Percentiles rank a stretch among this genome's conserved stretches.
phyloP scores from a whole-genome alignment of 208 protist genomes.

The Trypanosomatidae sp. region DNA sequence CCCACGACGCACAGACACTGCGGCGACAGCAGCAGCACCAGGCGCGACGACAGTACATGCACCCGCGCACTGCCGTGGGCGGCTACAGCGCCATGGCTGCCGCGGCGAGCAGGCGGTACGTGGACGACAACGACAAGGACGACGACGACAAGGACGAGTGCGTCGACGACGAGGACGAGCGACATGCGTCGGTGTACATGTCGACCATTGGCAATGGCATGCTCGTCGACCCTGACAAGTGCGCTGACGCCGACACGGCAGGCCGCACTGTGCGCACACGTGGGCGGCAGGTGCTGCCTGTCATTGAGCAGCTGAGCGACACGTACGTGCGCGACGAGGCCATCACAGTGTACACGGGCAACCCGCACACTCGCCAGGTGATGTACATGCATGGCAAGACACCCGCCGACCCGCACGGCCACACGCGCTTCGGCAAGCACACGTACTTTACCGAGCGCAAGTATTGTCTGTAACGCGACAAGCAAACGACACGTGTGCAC shows the following conservation, averaged over 20 bases:
- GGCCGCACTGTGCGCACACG: background rate
- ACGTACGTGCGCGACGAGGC: slow-evolving; percentile 70
- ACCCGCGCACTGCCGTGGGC: no score
- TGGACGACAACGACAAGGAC: no score
- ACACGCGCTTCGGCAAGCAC: slow-evolving; percentile 62
- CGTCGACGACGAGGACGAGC: no score
- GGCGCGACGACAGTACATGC: no score
- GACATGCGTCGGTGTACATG: slow-evolving; percentile 24
- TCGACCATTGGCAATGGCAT: slow-evolving; percentile 25
- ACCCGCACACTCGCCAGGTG: slow-evolving; percentile 31
- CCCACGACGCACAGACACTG: no score
- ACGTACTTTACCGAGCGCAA: slow-evolving; percentile 77
- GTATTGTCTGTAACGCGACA: slow-evolving; percentile 26
- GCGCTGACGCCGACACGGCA: background rate
- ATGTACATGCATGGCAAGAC: slow-evolving; percentile 86
- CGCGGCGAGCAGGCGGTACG: no score
- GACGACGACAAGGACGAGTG: no score
- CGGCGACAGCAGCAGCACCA: no score
- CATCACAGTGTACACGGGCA: slow-evolving; percentile 80
- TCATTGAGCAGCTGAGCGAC: slow-evolving; percentile 33
- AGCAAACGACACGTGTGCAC: slow-evolving; percentile 1
- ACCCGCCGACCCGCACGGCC: slow-evolving; percentile 24
- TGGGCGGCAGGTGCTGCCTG: slow-evolving; percentile 25
- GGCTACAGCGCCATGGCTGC: no score
- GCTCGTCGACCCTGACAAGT: background rate